phyloP scores from a whole-genome alignment of 768 basidiomycete genomes.

The Mycena metata region DNA sequence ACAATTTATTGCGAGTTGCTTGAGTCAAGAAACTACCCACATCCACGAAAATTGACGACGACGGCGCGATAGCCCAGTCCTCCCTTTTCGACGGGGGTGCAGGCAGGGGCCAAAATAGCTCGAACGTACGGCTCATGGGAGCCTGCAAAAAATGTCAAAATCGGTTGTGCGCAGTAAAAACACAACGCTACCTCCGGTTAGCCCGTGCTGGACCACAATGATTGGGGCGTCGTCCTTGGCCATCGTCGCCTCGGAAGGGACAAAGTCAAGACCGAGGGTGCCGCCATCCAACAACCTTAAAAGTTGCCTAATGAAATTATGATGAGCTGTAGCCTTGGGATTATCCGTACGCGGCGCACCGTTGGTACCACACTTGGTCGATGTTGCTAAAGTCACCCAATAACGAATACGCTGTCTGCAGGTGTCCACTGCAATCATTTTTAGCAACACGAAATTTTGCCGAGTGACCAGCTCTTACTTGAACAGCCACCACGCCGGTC shows the following conservation, averaged over 20 bases:
- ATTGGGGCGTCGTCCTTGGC: conserved; percentile 62
- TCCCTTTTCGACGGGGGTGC: conserved; percentile 76
- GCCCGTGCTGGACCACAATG: conserved; percentile 70
- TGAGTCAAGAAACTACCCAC: conserved; percentile 59
- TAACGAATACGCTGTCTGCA: conserved; percentile 73
- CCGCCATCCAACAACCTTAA: conserved; percentile 72
- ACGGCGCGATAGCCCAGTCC: conserved; percentile 92
- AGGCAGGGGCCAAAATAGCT: conserved; percentile 81
- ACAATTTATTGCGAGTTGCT: conserved; percentile 5
- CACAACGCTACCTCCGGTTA: conserved; percentile 62
- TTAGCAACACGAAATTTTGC: background rate
- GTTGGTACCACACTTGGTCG: conserved; percentile 67
- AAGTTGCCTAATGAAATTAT: conserved; percentile 54
- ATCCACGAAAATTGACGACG: conserved; percentile 94
- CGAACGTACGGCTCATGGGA: conserved; percentile 95
- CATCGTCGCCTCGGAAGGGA: conserved; percentile 57
- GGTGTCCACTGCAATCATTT: conserved; percentile 56
- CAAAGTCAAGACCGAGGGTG: conserved; percentile 76
- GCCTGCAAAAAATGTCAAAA: conserved; percentile 56
- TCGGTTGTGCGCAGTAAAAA: background rate
- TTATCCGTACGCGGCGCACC: conserved; percentile 10
- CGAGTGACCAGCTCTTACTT: conserved; percentile 39
- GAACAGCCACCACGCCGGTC: conserved; percentile 64
- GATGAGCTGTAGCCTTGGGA: background rate
- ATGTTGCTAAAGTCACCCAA: conserved; percentile 70